Evolutionary conservation across 306 rosid genomes (phyloP), one percentile per base, ranked within the genome.

Genomic region (Prinsepia uniflora): DNA sequence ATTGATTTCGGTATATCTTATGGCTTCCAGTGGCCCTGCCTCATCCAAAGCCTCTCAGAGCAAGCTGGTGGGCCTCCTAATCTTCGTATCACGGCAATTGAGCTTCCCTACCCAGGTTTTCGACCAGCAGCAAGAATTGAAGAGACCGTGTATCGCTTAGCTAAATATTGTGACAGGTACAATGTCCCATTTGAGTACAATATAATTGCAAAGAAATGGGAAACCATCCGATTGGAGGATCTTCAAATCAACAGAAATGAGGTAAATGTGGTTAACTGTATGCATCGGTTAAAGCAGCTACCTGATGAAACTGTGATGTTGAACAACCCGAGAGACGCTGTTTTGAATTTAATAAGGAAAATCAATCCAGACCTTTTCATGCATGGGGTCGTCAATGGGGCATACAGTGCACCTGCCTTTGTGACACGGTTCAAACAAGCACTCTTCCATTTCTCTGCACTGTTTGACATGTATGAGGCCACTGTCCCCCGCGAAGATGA

Each of bases 1-100:
- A 73, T 84, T 75, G 85, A 84, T 78, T 78, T 84, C 17, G 87
- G 87, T 6, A 72, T 72, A 63, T 61, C 53, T 14, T 80, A 74
- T 75, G 87, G 87, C 55, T 74, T 83, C 34, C 87, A 83, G 63
- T 83, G 87, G 87, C 83, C 85, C 20, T 79, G 85, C 60, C 76
- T 84, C 18, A 84, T 84, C 72, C 85, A 80, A 55, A 71, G 70
- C 42, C 82, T 84, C 40, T 81, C 87, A 1, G 30, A 55, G 8
- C 57, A 78, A 72, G 65, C 71, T 4, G 83, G 81, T 10, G 87
- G 85, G 11, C 79, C 87, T 41, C 85, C 85, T 7, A 68, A 30
- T 65, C 80, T 84, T 52, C 67, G 79, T 15, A 78, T 84, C 8
- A 84, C 87, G 0, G 82, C 78, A 34, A 58, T 84, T 22, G 87